Conservation (phyloP, 805 yeast genomes). For the Candida golubevii region DNA sequence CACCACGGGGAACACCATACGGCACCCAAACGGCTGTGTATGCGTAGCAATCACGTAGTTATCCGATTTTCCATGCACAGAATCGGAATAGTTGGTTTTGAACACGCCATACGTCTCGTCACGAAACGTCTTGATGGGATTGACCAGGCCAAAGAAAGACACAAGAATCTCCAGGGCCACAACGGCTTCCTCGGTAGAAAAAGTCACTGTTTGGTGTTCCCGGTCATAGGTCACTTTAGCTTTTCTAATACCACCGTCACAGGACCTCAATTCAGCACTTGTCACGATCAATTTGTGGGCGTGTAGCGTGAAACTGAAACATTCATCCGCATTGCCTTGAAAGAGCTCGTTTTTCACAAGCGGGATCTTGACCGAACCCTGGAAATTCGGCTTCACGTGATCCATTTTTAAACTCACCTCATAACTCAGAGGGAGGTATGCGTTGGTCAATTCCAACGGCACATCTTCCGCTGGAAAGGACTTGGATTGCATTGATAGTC, state of each 20-base stretch:
- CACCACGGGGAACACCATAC: constrained; percentile 61
- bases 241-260: constrained; percentile 10
- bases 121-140: constrained; percentile 45
- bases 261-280: constrained; percentile 20
- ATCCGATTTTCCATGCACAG: constrained; percentile 44
- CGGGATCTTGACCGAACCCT: constrained; percentile 35
- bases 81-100: constrained; percentile 59
- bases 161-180: constrained; percentile 19
- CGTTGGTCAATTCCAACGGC: constrained; percentile 27
- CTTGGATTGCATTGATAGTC: too few relatives aligned
- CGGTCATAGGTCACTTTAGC: constrained; percentile 39
- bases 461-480: neutral
- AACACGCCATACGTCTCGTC: constrained; percentile 64
- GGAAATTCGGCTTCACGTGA: constrained; percentile 46
- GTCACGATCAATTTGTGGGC: constrained; percentile 40
- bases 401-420: constrained; percentile 34
- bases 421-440: constrained; percentile 36
- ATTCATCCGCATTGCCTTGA: constrained; percentile 5
- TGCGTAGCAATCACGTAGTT: constrained; percentile 64
- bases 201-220: constrained; percentile 30
- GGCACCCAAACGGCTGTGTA: constrained; percentile 63
- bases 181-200: constrained; percentile 19
- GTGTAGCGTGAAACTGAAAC: constrained; percentile 31
- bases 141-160: constrained; percentile 49
- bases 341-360: constrained; percentile 22